Percentiles rank a stretch among this genome's conserved stretches.
Conservation (phyloP, 768 basidiomycete genomes). For the Phanerochaete carnosa region DNA sequence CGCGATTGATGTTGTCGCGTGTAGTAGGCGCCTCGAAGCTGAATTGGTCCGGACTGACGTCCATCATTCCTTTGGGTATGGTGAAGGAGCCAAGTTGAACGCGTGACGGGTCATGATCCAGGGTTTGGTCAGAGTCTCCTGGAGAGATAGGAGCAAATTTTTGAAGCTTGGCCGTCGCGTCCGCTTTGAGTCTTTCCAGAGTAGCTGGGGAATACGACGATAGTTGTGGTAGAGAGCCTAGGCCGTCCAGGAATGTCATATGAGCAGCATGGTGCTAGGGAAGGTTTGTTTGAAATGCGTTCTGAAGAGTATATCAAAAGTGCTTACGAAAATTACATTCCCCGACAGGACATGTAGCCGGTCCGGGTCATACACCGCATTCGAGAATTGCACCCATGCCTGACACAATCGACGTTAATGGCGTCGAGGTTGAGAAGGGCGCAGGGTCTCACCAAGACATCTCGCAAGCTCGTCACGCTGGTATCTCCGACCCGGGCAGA, state of each 20-base stretch:
- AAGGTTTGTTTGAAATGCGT: conserved; percentile 5
- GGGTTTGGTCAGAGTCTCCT: not conserved
- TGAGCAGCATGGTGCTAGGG: conserved; percentile 85
- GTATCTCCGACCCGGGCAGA: conserved; percentile 54
- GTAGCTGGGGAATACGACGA: conserved; percentile 58
- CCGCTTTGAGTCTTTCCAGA: conserved; percentile 57
- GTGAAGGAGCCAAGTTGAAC: conserved; percentile 74
- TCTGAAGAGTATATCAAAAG: not conserved
- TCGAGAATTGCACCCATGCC: conserved; percentile 94
- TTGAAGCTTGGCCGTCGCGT: conserved; percentile 52
- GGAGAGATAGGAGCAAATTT: conserved; percentile 30
- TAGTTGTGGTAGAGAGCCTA: conserved; percentile 74
- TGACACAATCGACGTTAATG: conserved; percentile 26
- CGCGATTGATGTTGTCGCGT: conserved; percentile 79
- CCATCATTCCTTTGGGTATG: conserved; percentile 54
- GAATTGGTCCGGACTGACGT: conserved; percentile 46
- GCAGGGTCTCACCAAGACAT: conserved; percentile 67
- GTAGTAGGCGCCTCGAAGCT: conserved; percentile 89
- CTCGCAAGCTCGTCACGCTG: conserved; percentile 74
- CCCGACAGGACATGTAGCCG: conserved; percentile 29
- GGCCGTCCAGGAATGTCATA: conserved; percentile 89
- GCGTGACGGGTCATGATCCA: conserved; percentile 3
- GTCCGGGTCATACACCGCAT: conserved; percentile 41
- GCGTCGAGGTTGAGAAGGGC: not conserved
- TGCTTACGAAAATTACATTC: conserved; percentile 67